phyloP scores from a whole-genome alignment of 75 land plant species.

The Pseudotsuga menziesii region DNA sequence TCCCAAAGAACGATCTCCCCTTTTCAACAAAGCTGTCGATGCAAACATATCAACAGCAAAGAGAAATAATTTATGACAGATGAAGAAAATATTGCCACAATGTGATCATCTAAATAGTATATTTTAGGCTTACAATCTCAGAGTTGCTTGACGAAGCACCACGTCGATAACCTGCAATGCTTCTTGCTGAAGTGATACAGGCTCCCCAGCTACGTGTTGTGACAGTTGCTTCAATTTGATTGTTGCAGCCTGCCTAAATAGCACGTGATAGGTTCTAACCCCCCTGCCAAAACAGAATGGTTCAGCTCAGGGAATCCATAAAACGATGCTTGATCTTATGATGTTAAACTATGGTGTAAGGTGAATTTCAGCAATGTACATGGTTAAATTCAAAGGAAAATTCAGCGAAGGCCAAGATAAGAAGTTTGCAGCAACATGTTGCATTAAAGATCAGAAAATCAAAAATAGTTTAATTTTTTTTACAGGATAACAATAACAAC shows the following conservation, averaged over 20 bases:
- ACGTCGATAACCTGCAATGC: conserved; percentile 21
- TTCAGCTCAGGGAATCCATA: no score
- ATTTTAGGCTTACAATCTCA: conserved; percentile 1
- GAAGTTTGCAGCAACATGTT: no score
- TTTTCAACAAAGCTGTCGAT: conserved; percentile 12
- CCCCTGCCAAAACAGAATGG: conserved; percentile 9
- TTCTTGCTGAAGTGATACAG: no score
- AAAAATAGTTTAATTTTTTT: no score
- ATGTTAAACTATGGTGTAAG: no score
- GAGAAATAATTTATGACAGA: not conserved
- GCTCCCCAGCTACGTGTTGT: conserved; percentile 14
- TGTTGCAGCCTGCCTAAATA: conserved; percentile 11
- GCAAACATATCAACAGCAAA: not conserved
- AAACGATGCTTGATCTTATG: no score
- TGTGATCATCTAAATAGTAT: no score
- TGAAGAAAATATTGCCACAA: not conserved
- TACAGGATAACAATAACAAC: no score
- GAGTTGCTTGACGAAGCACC: conserved; percentile 23
- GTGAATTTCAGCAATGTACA: no score
- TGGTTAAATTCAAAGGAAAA: no score
- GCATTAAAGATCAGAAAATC: no score
- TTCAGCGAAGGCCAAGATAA: no score
- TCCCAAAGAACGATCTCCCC: conserved; percentile 18
- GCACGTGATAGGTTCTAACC: conserved; percentile 5
- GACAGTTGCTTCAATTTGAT: conserved; percentile 2